These are phyloP conservation scores for Graphilbum ipis-grandicollis DNA, from an alignment of 2,329 filamentous ascomycete species.

Conservation along the genomic window DNA sequence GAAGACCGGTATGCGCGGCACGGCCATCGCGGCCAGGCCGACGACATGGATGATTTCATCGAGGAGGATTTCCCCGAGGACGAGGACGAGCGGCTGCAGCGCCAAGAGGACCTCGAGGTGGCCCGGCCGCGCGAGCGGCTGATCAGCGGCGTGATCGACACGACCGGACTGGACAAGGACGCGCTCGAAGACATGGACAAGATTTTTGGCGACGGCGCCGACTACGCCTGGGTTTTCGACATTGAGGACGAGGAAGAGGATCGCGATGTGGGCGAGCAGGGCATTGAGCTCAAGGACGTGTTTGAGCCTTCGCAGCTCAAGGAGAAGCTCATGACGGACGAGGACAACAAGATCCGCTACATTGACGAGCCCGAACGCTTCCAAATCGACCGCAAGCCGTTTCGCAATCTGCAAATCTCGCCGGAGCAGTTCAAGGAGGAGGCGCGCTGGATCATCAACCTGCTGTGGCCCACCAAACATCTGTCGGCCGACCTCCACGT, in stretches of 20 bases:
- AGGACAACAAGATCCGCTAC: conserved; percentile 79
- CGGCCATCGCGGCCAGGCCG: conserved; percentile 42
- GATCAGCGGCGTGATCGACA: conserved; percentile 55
- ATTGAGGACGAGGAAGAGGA: conserved; percentile 76
- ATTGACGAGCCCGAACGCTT: conserved; percentile 87
- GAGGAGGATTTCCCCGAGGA: conserved; percentile 89
- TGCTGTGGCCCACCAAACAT: conserved; percentile 77
- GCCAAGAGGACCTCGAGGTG: conserved; percentile 76
- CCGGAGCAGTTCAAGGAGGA: conserved; percentile 84
- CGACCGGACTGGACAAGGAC: conserved; percentile 75
- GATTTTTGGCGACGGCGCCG: conserved; percentile 88
- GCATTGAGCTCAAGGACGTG: conserved; percentile 87
- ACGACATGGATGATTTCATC: conserved; percentile 91
- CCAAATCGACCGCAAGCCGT: conserved; percentile 77
- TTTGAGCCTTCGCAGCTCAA: conserved; percentile 92
- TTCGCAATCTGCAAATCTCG: conserved; percentile 64
- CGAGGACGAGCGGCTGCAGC: conserved; percentile 56
- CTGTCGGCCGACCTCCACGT: conserved; percentile 54
- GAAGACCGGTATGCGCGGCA: conserved; percentile 36
- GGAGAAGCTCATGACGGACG: conserved; percentile 88
- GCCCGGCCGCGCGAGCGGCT: conserved; percentile 61
- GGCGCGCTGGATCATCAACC: conserved; percentile 75
- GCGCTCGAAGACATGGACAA: conserved; percentile 90
- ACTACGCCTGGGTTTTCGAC: conserved; percentile 88
- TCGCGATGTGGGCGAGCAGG: conserved; percentile 60